Percentiles rank a stretch among this genome's conserved stretches.
These are phyloP conservation scores for Zostera marina DNA, from an alignment of 116 monocot genomes.

Conservation along the genomic window DNA sequence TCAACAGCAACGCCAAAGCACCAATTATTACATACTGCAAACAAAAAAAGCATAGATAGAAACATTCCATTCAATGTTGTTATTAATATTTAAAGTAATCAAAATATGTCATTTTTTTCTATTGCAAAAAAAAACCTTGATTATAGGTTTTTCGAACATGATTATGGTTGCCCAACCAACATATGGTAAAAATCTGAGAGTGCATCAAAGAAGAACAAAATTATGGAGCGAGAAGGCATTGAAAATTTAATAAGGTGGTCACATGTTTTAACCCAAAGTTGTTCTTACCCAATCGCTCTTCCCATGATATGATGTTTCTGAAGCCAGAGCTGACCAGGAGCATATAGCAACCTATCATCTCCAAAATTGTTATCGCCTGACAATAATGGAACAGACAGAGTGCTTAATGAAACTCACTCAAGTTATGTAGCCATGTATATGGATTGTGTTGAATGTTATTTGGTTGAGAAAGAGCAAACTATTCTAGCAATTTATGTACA, in stretches of 20 bases:
- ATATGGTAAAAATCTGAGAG: conserved; percentile 16
- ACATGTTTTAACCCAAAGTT: background rate
- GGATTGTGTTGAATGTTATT: no score
- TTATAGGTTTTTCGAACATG: conserved; percentile 16
- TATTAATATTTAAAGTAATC: background rate
- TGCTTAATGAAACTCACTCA: background rate
- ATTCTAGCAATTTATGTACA: no score
- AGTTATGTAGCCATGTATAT: background rate
- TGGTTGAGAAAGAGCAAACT: no score
- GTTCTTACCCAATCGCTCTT: conserved; percentile 47
- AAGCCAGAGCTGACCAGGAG: conserved; percentile 64
- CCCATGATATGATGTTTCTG: conserved; percentile 71
- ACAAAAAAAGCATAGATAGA: background rate
- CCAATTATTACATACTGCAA: conserved; percentile 18
- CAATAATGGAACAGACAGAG: background rate
- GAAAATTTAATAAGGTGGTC: background rate
- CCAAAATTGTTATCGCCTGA: conserved; percentile 58
- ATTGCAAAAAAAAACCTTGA: conserved; percentile 9
- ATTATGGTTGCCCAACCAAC: conserved; percentile 21
- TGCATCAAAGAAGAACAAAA: background rate
- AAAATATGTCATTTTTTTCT: background rate
- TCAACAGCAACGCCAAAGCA: conserved; percentile 17
- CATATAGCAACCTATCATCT: conserved; percentile 56
- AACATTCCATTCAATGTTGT: background rate
- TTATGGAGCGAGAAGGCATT: no score